Percentiles rank a stretch among this genome's conserved stretches.
Conservation (phyloP, 2,329 filamentous ascomycete species). For the Aspergillus phoenicis region DNA sequence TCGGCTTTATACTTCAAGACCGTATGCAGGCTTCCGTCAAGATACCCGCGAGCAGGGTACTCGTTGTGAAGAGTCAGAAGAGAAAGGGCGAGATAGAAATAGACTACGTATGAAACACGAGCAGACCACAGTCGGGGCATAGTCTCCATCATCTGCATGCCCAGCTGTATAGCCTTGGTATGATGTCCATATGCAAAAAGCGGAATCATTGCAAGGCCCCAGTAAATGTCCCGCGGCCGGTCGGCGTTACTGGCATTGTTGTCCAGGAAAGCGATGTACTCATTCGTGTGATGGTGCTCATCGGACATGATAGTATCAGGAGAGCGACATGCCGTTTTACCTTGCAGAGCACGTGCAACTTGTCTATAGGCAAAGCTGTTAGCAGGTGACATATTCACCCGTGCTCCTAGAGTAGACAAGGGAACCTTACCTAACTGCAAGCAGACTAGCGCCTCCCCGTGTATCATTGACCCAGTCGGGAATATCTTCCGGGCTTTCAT, state of each 20-base stretch:
- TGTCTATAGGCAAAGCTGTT: conserved; percentile 42
- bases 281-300: conserved; percentile 52
- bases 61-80: conserved; percentile 48
- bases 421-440: conserved; percentile 47
- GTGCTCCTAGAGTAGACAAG: not conserved
- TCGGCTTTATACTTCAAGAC: conserved; percentile 54
- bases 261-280: conserved; percentile 53
- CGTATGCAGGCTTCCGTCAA: conserved; percentile 51
- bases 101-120: conserved; percentile 45
- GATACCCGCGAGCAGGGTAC: conserved; percentile 46
- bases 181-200: conserved; percentile 53
- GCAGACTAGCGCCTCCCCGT: conserved; percentile 61
- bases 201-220: conserved; percentile 51
- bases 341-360: conserved; percentile 61
- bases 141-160: conserved; percentile 43
- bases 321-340: conserved; percentile 57
- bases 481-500: conserved; percentile 59
- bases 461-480: conserved; percentile 60
- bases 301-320: conserved; percentile 57
- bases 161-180: conserved; percentile 47
- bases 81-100: conserved; percentile 51
- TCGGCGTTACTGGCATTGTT: conserved; percentile 52
- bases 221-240: conserved; percentile 59
- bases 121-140: conserved; percentile 51
- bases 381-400: not conserved